Percentiles rank a stretch among this genome's conserved stretches.
phyloP scores from a whole-genome alignment of 768 basidiomycete genomes.

The Russula brevipes region DNA sequence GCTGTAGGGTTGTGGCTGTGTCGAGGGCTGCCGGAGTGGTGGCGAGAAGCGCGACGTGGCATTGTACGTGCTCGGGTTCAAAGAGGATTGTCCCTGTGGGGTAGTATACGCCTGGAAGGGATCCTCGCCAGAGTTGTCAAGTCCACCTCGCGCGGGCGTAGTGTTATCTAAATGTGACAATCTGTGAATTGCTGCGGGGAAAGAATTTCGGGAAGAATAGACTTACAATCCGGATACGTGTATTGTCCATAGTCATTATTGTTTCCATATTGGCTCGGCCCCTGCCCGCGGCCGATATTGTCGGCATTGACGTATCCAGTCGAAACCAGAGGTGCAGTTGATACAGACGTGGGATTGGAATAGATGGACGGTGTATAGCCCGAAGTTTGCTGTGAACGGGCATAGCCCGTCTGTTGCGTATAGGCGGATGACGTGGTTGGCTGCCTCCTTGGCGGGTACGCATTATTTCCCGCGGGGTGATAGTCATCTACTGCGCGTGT shows the following conservation, averaged over 20 bases:
- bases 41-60: constrained; percentile 28
- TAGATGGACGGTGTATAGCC: constrained; percentile 39
- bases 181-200: background rate
- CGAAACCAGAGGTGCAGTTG: constrained; percentile 17
- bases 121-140: constrained; percentile 39
- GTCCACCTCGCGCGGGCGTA: constrained; percentile 45
- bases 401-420: constrained; percentile 36
- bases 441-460: constrained; percentile 39
- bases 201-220: background rate
- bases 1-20: constrained; percentile 14
- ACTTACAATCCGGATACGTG: constrained; percentile 45
- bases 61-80: constrained; percentile 42
- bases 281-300: constrained; percentile 28
- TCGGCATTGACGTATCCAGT: constrained; percentile 9
- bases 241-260: constrained; percentile 46
- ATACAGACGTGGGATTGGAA: constrained; percentile 28
- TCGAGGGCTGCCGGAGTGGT: constrained; percentile 19
- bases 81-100: constrained; percentile 29
- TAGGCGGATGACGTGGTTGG: constrained; percentile 22
- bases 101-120: constrained; percentile 39
- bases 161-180: constrained; percentile 45
- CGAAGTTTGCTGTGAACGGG: constrained; percentile 38
- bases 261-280: constrained; percentile 24
- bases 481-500: constrained; percentile 74
- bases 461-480: constrained; percentile 41